phyloP scores from a whole-genome alignment of 2,329 filamentous ascomycete genomes.

The Colletotrichum sp. region DNA sequence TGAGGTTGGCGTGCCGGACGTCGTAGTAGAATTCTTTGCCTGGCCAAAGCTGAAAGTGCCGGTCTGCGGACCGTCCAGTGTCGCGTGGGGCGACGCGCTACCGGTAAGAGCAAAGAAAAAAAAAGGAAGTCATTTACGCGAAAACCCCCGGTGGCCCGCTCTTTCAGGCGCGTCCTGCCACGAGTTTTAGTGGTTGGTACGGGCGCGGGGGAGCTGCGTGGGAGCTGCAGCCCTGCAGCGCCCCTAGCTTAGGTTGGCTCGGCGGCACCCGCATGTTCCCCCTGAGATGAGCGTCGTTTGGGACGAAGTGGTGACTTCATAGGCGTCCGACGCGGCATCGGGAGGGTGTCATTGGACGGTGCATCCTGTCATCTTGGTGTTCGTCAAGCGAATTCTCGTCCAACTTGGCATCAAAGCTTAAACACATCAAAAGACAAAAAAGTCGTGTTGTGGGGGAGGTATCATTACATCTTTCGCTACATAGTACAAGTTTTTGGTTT shows the following conservation, averaged over 20 bases:
- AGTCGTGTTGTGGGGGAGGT: neutral
- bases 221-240: constrained; percentile 15
- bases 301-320: constrained; percentile 8
- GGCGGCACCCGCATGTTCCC: neutral
- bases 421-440: no score
- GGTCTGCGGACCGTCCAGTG: constrained; percentile 3
- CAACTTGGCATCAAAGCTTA: neutral
- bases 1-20: neutral
- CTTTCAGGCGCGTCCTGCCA: constrained; percentile 5
- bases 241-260: neutral
- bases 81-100: constrained; percentile 15
- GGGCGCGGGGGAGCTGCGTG: neutral
- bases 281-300: neutral
- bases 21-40: constrained; percentile 8
- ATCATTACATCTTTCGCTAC: constrained; percentile 15
- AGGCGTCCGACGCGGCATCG: neutral
- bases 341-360: neutral
- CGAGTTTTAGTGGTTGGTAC: constrained; percentile 1
- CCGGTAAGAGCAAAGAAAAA: neutral
- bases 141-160: neutral
- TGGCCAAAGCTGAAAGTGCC: neutral
- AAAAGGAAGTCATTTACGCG: constrained; percentile 10
- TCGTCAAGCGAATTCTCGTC: neutral
- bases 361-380: neutral
- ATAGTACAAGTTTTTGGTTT: constrained; percentile 15